These are phyloP conservation scores for Adansonia digitata DNA, from an alignment of 345 rosid genomes.

Conservation along the genomic window DNA sequence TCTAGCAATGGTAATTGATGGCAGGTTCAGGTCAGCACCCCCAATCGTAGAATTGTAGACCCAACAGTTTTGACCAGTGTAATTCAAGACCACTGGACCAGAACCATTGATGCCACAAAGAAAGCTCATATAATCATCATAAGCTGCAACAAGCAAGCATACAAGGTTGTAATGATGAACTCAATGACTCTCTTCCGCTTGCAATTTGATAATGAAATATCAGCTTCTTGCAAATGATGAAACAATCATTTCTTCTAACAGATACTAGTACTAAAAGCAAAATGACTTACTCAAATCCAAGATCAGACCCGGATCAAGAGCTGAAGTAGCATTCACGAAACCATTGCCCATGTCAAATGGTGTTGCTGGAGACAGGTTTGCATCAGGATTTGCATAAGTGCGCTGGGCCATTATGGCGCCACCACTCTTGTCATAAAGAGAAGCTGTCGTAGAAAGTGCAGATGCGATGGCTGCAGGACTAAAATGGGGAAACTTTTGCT, in stretches of 20 bases:
- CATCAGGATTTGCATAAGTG: constrained; percentile 75
- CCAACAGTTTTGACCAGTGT: constrained; percentile 71
- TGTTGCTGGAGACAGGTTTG: constrained; percentile 74
- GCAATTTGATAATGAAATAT: background rate
- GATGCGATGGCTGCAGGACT: constrained; percentile 89
- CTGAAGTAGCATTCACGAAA: constrained; percentile 83
- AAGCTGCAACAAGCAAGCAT: constrained; percentile 37
- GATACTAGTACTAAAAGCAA: background rate
- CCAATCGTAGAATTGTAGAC: constrained; percentile 33
- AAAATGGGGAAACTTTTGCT: constrained; percentile 64
- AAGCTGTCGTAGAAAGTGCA: constrained; percentile 80
- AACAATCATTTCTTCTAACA: background rate
- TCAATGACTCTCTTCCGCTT: background rate
- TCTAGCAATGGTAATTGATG: constrained; percentile 69
- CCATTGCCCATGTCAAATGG: constrained; percentile 98
- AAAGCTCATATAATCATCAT: constrained; percentile 71
- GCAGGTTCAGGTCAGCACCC: constrained; percentile 72
- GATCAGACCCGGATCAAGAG: constrained; percentile 85
- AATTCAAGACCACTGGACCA: constrained; percentile 61
- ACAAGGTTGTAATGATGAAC: background rate
- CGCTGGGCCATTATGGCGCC: constrained; percentile 93
- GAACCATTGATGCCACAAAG: constrained; percentile 90
- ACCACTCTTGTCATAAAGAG: constrained; percentile 54
- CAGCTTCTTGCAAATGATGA: background rate
- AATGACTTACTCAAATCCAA: constrained; percentile 64